phyloP scores from a whole-genome alignment of 352 stramenopile genomes.

The Globisporangium parvum region DNA sequence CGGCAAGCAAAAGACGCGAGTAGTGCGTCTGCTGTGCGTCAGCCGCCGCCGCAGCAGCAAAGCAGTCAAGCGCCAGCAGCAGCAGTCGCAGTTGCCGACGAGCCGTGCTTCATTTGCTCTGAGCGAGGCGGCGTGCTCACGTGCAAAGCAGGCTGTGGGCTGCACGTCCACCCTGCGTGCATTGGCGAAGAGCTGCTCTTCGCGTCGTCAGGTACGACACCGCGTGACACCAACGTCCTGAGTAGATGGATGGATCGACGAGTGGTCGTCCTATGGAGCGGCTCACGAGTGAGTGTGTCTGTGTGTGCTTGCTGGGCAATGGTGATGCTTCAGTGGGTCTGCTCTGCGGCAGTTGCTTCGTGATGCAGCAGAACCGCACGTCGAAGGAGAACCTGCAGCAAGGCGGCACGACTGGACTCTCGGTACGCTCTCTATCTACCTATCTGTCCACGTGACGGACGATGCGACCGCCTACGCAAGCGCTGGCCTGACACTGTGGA shows the following conservation, averaged over 20 bases:
- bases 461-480: neutral
- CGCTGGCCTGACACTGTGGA: slow-evolving; percentile 5
- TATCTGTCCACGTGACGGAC: too few relatives aligned
- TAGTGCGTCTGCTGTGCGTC: too few relatives aligned
- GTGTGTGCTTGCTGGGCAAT: neutral
- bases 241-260: too few relatives aligned
- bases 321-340: slow-evolving; percentile 30
- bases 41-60: too few relatives aligned
- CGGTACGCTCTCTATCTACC: slow-evolving; percentile 21
- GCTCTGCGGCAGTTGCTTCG: slow-evolving; percentile 65
- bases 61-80: slow-evolving; percentile 4
- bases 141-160: slow-evolving; percentile 54
- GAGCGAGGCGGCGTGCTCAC: slow-evolving; percentile 45
- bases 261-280: too few relatives aligned
- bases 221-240: neutral
- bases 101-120: slow-evolving; percentile 42
- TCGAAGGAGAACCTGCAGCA: slow-evolving; percentile 69
- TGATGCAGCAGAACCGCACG: slow-evolving; percentile 62
- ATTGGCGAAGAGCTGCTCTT: slow-evolving; percentile 60
- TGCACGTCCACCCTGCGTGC: slow-evolving; percentile 49
- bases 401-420: slow-evolving; percentile 44
- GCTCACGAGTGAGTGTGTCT: too few relatives aligned
- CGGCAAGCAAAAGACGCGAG: too few relatives aligned
- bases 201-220: slow-evolving; percentile 27
- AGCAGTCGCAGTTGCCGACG: slow-evolving; percentile 11